Conservation (phyloP, 441 rosid species). For the Croton laevigatus region DNA sequence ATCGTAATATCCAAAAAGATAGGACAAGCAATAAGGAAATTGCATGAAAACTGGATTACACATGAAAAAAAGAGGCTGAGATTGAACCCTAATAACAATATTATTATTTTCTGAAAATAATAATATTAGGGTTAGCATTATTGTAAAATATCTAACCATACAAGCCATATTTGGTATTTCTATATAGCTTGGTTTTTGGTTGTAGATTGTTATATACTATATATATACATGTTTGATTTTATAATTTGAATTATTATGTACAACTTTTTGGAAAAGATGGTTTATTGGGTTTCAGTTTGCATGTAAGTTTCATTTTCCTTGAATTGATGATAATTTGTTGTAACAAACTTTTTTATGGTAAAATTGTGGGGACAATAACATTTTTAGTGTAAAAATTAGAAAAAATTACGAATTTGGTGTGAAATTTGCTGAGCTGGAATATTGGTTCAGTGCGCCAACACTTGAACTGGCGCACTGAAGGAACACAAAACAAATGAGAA, state of each 20-base stretch:
- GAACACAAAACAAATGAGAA: no score
- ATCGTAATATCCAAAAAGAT: conserved; percentile 29
- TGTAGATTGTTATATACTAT: not conserved
- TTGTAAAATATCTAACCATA: not conserved
- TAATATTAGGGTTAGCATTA: not conserved
- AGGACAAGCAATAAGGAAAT: conserved; percentile 36
- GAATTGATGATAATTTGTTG: not conserved
- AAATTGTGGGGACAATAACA: no score
- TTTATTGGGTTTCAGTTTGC: not conserved
- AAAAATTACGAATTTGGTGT: no score
- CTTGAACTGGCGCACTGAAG: no score
- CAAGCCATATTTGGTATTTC: not conserved
- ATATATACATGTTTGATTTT: no score
- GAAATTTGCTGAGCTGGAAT: no score
- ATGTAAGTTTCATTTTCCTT: not conserved
- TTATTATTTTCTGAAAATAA: not conserved
- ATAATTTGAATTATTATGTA: no score
- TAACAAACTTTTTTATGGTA: not conserved
- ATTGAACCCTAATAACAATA: not conserved
- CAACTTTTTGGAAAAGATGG: no score
- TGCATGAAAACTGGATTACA: conserved; percentile 31
- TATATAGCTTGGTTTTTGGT: not conserved
- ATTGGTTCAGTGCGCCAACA: no score
- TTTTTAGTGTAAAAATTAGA: no score
- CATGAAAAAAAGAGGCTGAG: not conserved